Evolutionary conservation across 108 stramenopile species (phyloP).

Genomic region (Epithemia pelagica): DNA sequence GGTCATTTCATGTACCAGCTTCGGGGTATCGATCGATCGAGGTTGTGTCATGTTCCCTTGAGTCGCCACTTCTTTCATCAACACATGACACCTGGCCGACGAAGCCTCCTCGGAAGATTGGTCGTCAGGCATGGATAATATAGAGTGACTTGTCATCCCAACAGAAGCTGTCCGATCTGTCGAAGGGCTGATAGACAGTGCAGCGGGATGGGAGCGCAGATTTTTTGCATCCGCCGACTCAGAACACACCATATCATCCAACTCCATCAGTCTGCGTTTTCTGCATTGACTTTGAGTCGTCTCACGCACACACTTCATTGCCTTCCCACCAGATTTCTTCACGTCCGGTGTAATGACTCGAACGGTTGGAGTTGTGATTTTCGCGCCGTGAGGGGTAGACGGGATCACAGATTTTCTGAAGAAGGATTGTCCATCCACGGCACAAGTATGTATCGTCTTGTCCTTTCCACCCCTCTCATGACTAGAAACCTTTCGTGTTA

Average conservation of each 20-base stretch:
- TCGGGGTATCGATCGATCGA: neutral
- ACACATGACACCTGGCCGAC: neutral
- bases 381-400: neutral
- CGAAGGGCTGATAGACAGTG: too few relatives aligned
- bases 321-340: neutral
- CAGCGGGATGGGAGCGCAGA: too few relatives aligned
- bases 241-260: neutral
- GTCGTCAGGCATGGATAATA: neutral
- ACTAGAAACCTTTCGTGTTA: neutral
- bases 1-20: neutral
- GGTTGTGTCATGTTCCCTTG: neutral
- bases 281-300: neutral
- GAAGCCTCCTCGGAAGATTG: neutral
- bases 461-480: neutral
- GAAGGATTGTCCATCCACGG: neutral
- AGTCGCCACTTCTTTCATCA: neutral
- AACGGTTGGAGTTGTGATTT: neutral
- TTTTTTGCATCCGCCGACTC: neutral
- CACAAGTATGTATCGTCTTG: neutral
- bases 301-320: neutral
- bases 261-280: neutral
- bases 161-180: neutral
- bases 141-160: too few relatives aligned
- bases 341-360: neutral
- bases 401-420: neutral